Conservation (phyloP, 2,329 filamentous ascomycete species). For the Exserohilum turcica region DNA sequence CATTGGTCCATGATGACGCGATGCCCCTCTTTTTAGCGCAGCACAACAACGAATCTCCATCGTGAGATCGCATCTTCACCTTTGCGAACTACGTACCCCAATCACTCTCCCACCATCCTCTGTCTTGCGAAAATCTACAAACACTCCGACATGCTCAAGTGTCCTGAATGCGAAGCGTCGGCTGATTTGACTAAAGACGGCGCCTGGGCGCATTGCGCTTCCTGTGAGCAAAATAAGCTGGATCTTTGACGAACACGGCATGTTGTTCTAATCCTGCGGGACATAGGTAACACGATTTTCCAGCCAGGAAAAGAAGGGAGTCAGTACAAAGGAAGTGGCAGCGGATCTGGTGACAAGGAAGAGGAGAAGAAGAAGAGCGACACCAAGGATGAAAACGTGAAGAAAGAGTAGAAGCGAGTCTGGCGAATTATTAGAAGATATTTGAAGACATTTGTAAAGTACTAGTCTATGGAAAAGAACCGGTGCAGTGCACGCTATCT, state of each 20-base stretch:
- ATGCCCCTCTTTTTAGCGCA: conserved; percentile 19
- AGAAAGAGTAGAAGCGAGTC: conserved; percentile 2
- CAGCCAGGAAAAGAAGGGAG: conserved; percentile 37
- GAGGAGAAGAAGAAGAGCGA: conserved; percentile 26
- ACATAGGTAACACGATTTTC: conserved; percentile 34
- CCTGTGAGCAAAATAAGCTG: conserved; percentile 22
- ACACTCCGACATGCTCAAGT: conserved; percentile 26
- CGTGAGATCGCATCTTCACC: neutral
- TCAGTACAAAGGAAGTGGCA: conserved; percentile 30
- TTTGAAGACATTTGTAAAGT: no score
- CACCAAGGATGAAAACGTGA: conserved; percentile 14
- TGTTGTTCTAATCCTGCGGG: neutral
- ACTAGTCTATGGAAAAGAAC: no score
- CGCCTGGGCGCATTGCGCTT: conserved; percentile 37
- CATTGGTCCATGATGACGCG: conserved; percentile 18
- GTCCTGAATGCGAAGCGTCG: conserved; percentile 35
- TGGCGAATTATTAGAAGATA: no score
- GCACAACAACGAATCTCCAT: conserved; percentile 1
- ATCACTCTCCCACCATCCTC: neutral
- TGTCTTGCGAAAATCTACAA: neutral
- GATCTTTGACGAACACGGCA: neutral
- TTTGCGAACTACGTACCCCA: neutral
- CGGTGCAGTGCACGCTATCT: no score
- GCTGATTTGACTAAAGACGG: conserved; percentile 39
- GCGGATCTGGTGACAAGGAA: conserved; percentile 35